A percentile compares a stretch with the other conserved stretches of the same genome.
Evolutionary conservation across 1,284 basidiomycete species (phyloP).

Genomic region (Amylostereum areolatum): DNA sequence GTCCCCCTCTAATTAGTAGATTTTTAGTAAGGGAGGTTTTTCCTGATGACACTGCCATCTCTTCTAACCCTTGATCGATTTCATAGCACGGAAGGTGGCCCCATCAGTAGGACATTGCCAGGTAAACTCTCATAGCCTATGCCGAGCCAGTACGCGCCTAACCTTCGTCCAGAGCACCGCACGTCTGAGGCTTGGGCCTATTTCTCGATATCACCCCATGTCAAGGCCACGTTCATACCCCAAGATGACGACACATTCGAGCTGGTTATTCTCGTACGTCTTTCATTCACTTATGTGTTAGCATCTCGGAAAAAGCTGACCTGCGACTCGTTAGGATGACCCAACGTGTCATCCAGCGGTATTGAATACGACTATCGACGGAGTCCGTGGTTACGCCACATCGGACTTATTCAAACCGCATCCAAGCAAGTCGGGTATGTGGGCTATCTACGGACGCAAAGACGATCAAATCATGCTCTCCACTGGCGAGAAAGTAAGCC

Average conservation of each 20-base stretch:
- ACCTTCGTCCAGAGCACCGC: not conserved
- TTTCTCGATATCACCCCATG: conserved; percentile 5
- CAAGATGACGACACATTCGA: conserved; percentile 9
- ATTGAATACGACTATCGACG: conserved; percentile 19
- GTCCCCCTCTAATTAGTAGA: too few relatives aligned
- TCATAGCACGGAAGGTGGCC: too few relatives aligned
- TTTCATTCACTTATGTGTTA: not conserved
- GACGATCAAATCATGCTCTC: conserved; percentile 38
- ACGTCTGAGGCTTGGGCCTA: conserved; percentile 12
- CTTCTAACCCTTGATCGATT: too few relatives aligned
- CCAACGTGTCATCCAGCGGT: conserved; percentile 9
- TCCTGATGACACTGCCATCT: too few relatives aligned
- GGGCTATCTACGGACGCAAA: conserved; percentile 35
- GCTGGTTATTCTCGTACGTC: conserved; percentile 10
- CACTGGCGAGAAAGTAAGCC: conserved; percentile 19
- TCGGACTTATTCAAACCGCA: conserved; percentile 38
- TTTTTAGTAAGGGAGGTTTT: too few relatives aligned
- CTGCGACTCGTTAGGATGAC: conserved; percentile 1
- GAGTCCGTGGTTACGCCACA: conserved; percentile 22
- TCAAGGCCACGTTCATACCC: conserved; percentile 7
- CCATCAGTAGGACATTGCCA: too few relatives aligned
- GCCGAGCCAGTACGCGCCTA: not conserved
- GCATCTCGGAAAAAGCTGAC: not conserved
- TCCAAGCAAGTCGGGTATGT: conserved; percentile 32
- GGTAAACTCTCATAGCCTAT: too few relatives aligned